Evolutionary conservation across 805 yeast species (phyloP), one percentile per base, ranked within the genome.

Genomic region (Wickerhamiella qilinensis): DNA sequence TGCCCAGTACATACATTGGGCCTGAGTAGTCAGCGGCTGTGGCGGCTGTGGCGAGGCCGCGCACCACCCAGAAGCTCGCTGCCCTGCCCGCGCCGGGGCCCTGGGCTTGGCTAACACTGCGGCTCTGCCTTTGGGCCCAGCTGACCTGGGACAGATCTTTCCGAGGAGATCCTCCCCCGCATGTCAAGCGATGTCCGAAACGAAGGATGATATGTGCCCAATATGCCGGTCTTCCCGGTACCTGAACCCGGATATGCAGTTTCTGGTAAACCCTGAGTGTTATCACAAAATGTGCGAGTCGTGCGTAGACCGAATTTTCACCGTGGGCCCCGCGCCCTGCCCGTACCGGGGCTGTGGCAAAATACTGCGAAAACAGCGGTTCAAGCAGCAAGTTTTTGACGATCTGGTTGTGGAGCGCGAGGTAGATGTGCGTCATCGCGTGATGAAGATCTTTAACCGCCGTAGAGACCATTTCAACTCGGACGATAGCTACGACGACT

Each of bases 201-300:
- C 40, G 22, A 44, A 49, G 35, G 57, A 49, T 39, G 94, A 83
- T 57, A 79, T 86, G 75, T 91, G 99, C 65, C 97, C 97, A 22
- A 84, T 91, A 52, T 91, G 99, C 67, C 84, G 88, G 60, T 84
- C 96, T 35, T 94, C 88, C 59, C 65, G 86, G 56, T 91, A 91
- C 57, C 67, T 91, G 44, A 83, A 94, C 33, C 97, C 97, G 20
- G 84, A 86, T 49, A 80, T 91, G 77, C 75, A 70, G 47, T 88
- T 91, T 54, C 71, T 88, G 39, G 85, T 91, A 46, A 91, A 91
- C 51, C 94, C 97, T 0, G 98, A 91, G 57, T 91, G 99, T 60
- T 91, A 91, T 55, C 99, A 91, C 56, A 88, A 84, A 65, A 88
- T 91, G 58, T 91, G 99, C 62, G 96, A 59, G 43, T 75, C 93